Base-by-base conservation (phyloP, 768 basidiomycete species). In the Sistotremastrum suecicum region DNA sequence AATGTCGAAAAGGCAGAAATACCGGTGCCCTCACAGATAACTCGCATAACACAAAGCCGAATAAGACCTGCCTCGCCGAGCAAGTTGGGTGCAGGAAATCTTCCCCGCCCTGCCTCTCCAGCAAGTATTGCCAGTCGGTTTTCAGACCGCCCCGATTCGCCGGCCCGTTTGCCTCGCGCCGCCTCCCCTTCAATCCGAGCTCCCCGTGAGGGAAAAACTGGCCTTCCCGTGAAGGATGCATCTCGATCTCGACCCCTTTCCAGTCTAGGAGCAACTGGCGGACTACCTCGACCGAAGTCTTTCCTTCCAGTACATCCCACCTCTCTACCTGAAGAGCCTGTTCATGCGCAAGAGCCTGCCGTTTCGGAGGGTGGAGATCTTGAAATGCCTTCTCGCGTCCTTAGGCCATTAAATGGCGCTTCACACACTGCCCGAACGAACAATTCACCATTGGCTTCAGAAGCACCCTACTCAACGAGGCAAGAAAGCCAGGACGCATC, bases 41-140 rank as follows among this genome's bases (percentile, higher is more conserved):
- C 75, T 51, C 77, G 82, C 30, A 51, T 83, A n/a, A 61, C 67
- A 8, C 63, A 64, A 20, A 63, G 62, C 7, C 58, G 64, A 45
- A 61, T 64, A 36, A 70, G 78, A 47, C 74, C 79, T 34, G 70
- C 63, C 37, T 74, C 68, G 8, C 78, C 72, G 10, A 68, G 64
- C 20, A 20, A 20, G 20, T 20, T 20, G 20, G 20, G 20, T 12
- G 53, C 61, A 12, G 57, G 65, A n/a, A 55, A 55, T 33, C 57
- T 67, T 34, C 64, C 57, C 32, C 70, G 71, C 35, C 65, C 74
- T 4, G 53, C 67, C 35, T 80, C 80, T 34, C 61, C 61, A 2
- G 53, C 47, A 9, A 37, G 50, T 7, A 42, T 46, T 5, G 46
- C 51, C 3, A 51, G 53, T 33, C 45, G 51, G 31, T 11, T 30